Evolutionary conservation across 1,284 basidiomycete species (phyloP).

Genomic region (Melampsora americana): DNA sequence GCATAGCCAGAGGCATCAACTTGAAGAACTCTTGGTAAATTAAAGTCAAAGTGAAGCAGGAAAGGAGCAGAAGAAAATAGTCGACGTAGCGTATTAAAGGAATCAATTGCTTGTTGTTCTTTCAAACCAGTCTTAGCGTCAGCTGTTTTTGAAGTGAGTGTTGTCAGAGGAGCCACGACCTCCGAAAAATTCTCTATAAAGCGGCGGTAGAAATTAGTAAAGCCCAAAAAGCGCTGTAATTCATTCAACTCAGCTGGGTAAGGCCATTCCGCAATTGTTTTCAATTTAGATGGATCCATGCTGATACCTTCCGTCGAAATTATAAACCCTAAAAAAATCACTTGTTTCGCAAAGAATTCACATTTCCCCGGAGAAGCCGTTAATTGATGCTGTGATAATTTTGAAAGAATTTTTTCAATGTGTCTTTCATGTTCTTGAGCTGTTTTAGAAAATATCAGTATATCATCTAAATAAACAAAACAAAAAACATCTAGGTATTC

Average conservation of each 20-base stretch:
- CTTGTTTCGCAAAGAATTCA: not conserved
- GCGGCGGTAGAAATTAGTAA: no score
- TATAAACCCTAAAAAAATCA: no score
- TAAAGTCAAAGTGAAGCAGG: constrained; percentile 17
- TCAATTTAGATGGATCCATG: not conserved
- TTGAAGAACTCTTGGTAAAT: not conserved
- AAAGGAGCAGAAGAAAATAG: not conserved
- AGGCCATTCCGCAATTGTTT: constrained; percentile 4
- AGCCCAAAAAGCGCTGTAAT: constrained; percentile 3
- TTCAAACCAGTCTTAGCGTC: not conserved
- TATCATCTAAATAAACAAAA: no score
- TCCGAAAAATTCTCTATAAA: constrained; percentile 8
- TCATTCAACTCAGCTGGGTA: not conserved
- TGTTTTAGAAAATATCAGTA: constrained; percentile 56
- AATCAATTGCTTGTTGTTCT: not conserved
- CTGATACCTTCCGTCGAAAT: no score
- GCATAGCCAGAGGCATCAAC: no score
- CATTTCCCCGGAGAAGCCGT: not conserved
- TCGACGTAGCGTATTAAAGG: not conserved
- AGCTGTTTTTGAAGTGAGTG: no score
- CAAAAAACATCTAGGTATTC: no score
- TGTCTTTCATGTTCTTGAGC: constrained; percentile 50
- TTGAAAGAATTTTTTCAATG: not conserved
- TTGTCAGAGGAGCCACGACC: not conserved
- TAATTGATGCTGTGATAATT: not conserved